These are phyloP conservation scores for Claviceps pazoutovae DNA, from an alignment of 2,329 filamentous ascomycete species.

Conservation along the genomic window DNA sequence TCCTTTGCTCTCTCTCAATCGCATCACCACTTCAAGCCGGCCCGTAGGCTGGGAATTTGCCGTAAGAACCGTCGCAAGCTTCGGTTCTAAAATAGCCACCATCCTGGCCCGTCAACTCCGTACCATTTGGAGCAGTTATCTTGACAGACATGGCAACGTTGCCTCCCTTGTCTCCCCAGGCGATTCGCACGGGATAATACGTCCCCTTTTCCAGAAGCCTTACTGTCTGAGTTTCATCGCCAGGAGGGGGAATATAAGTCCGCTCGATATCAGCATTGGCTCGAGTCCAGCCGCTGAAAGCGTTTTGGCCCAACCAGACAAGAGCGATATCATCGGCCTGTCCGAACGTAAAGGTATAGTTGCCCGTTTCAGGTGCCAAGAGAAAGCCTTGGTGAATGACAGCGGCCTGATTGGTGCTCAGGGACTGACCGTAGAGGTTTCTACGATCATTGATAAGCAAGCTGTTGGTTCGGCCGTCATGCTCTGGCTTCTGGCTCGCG, in stretches of 20 bases:
- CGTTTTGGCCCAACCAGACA: slow-evolving; percentile 6
- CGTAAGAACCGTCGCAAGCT: slow-evolving; percentile 7
- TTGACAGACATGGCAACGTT: slow-evolving; percentile 7
- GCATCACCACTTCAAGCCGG: neutral
- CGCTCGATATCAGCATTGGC: slow-evolving; percentile 7
- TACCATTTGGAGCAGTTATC: slow-evolving; percentile 6
- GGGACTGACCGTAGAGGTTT: slow-evolving; percentile 4
- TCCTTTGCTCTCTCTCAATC: neutral
- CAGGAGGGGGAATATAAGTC: slow-evolving; percentile 8
- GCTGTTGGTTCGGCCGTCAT: slow-evolving; percentile 6
- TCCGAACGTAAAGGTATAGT: slow-evolving; percentile 7
- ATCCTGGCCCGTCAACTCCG: slow-evolving; percentile 6
- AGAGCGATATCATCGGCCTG: slow-evolving; percentile 7
- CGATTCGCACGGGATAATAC: slow-evolving; percentile 6
- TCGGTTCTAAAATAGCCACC: slow-evolving; percentile 7
- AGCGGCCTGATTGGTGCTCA: slow-evolving; percentile 3
- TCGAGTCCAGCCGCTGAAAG: slow-evolving; percentile 6
- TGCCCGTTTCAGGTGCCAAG: slow-evolving; percentile 6
- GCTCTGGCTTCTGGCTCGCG: slow-evolving; percentile 3
- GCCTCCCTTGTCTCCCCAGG: slow-evolving; percentile 7
- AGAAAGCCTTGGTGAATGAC: slow-evolving; percentile 8
- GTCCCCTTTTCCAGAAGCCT: slow-evolving; percentile 7
- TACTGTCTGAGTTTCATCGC: slow-evolving; percentile 5
- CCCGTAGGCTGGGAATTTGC: slow-evolving; percentile 7
- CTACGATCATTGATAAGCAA: slow-evolving; percentile 3